Conservation (phyloP, 208 protist genomes). For the Crithidia expoeki region DNA sequence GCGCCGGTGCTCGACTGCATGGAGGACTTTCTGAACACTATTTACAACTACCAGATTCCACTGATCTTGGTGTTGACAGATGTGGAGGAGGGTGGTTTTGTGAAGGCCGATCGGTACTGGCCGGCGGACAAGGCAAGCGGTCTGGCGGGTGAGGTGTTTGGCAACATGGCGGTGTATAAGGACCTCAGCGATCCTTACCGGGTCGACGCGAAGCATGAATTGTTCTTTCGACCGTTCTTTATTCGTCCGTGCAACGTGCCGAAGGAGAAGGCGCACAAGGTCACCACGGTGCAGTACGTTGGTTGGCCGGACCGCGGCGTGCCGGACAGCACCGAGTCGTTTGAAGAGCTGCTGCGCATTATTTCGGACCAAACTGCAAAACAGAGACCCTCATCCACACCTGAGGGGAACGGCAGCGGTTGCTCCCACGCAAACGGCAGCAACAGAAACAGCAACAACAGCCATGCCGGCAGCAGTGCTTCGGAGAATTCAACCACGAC, state of each 20-base stretch:
- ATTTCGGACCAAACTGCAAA: slow-evolving; percentile 29
- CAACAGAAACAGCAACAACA: not conserved
- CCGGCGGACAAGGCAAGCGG: slow-evolving; percentile 33
- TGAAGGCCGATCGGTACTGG: slow-evolving; percentile 88
- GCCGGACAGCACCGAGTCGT: slow-evolving; percentile 56
- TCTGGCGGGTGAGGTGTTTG: slow-evolving; percentile 21
- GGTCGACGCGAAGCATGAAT: slow-evolving; percentile 19
- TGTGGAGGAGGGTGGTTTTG: slow-evolving; percentile 50
- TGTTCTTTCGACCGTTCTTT: slow-evolving; percentile 33
- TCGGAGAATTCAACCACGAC: no score
- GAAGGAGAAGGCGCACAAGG: slow-evolving; percentile 31
- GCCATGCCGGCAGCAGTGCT: not conserved
- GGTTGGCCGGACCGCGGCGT: slow-evolving; percentile 89
- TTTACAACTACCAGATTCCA: slow-evolving; percentile 54
- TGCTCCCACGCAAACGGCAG: not conserved
- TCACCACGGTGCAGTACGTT: slow-evolving; percentile 80
- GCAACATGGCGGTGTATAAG: slow-evolving; percentile 39
- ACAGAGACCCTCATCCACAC: not conserved
- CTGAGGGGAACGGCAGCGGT: not conserved
- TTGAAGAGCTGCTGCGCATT: slow-evolving; percentile 62
- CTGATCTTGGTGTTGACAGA: slow-evolving; percentile 85
- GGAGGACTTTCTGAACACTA: slow-evolving; percentile 53
- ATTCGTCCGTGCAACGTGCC: slow-evolving; percentile 21
- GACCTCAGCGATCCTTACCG: slow-evolving; percentile 47
- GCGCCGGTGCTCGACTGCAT: slow-evolving; percentile 68